These are phyloP conservation scores for Straminergon stramineum DNA, from an alignment of 225 moss, liverwort and hornwort species.

Conservation along the genomic window DNA sequence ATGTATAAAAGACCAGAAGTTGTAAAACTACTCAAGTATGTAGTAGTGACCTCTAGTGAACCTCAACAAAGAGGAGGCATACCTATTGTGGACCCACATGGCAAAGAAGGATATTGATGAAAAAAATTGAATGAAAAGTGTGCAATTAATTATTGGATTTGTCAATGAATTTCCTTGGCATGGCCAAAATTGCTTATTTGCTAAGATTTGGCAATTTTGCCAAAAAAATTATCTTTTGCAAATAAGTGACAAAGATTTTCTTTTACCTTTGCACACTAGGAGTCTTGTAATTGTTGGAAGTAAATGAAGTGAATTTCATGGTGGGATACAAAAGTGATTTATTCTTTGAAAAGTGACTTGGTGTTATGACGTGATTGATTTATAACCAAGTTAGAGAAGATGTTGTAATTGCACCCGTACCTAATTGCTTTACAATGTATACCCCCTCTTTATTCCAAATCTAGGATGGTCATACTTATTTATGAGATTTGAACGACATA, in stretches of 20 bases:
- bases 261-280: neutral
- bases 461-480: neutral
- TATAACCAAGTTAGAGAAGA: accelerated
- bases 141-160: neutral
- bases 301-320: neutral
- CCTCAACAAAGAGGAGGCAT: neutral
- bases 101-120: neutral
- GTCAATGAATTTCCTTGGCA: neutral
- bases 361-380: neutral
- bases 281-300: neutral
- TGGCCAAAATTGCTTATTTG: neutral
- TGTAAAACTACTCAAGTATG: neutral
- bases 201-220: neutral
- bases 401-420: neutral
- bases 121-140: neutral
- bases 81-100: neutral
- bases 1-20: neutral
- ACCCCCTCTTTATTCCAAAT: accelerated
- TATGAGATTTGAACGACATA: neutral
- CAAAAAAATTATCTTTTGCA: too few species aligned
- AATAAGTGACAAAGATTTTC: accelerated
- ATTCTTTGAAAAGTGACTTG: neutral
- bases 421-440: neutral
- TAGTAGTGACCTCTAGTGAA: too few species aligned
- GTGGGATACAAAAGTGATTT: neutral